A percentile compares a stretch with the other conserved stretches of the same genome.
phyloP scores from a whole-genome alignment of 139 green algal genomes.

The Spirogloea muscicola region DNA sequence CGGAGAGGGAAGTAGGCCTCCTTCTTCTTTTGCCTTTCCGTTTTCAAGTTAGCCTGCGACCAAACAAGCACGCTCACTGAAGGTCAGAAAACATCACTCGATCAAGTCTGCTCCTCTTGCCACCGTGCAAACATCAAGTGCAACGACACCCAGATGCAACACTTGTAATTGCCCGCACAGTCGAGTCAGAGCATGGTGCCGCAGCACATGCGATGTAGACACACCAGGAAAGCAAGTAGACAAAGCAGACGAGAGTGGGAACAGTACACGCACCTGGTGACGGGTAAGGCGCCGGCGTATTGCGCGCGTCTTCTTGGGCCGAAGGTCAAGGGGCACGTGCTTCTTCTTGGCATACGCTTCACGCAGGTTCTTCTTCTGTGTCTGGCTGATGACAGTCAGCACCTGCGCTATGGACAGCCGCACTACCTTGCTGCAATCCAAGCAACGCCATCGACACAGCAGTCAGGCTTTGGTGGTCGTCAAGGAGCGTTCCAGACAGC shows the following conservation, averaged over 20 bases:
- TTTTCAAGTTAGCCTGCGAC: conserved; percentile 68
- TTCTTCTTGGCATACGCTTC: conserved; percentile 80
- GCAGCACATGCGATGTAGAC: not conserved
- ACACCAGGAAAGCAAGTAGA: not conserved
- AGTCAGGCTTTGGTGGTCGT: too few species aligned
- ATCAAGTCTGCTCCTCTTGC: not conserved
- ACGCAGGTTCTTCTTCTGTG: conserved; percentile 77
- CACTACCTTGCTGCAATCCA: conserved; percentile 67
- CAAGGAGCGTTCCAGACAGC: too few species aligned
- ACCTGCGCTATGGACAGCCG: conserved; percentile 92
- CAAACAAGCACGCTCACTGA: conserved; percentile 7
- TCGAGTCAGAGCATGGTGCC: not conserved
- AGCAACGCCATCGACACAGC: too few species aligned
- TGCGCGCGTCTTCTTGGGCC: conserved; percentile 95
- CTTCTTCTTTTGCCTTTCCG: conserved; percentile 77
- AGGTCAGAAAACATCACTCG: not conserved
- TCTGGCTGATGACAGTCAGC: conserved; percentile 92
- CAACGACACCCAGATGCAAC: not conserved
- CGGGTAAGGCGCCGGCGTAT: conserved; percentile 83
- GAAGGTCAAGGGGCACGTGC: conserved; percentile 89
- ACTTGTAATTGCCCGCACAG: not conserved
- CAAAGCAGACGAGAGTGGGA: not conserved
- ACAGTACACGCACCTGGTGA: conserved; percentile 61
- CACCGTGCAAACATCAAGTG: not conserved
- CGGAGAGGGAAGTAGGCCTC: conserved; percentile 78